Evolutionary conservation across 108 stramenopile genomes (phyloP).

Genomic region (Schizochytrium sp.): DNA sequence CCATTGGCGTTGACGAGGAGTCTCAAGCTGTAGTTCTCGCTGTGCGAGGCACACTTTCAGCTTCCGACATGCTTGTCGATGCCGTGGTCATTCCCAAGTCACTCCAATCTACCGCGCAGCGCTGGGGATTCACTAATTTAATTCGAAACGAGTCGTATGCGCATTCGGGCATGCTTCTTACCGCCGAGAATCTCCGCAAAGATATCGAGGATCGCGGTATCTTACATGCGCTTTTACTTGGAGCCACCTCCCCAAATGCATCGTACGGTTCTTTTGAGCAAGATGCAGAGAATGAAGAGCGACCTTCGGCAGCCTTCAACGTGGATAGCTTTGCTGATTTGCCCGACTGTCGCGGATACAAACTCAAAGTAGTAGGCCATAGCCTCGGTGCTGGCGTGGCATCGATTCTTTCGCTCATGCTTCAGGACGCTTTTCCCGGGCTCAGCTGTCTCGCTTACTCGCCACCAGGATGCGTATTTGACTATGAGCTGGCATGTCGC

Average conservation of each 20-base stretch:
- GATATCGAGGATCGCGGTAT: background rate
- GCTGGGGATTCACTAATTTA: slow-evolving; percentile 24
- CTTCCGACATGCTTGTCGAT: slow-evolving; percentile 45
- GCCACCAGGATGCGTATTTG: slow-evolving; percentile 61
- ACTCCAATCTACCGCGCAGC: slow-evolving; percentile 15
- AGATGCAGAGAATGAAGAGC: background rate
- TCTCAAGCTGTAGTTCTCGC: slow-evolving; percentile 38
- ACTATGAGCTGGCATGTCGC: background rate
- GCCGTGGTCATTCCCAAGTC: slow-evolving; percentile 36
- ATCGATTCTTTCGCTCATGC: slow-evolving; percentile 71
- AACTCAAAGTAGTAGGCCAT: slow-evolving; percentile 77
- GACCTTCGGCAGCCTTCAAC: background rate
- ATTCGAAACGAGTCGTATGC: slow-evolving; percentile 24
- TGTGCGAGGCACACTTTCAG: slow-evolving; percentile 45
- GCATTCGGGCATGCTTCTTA: slow-evolving; percentile 29
- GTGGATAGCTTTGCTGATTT: background rate
- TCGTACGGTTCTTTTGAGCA: background rate
- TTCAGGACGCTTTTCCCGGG: slow-evolving; percentile 57
- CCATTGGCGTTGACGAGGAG: slow-evolving; percentile 37
- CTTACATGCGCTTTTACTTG: background rate
- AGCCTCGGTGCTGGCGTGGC: slow-evolving; percentile 81
- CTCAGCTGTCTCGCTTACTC: slow-evolving; percentile 68
- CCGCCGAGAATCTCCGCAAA: slow-evolving; percentile 33
- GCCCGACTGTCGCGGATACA: slow-evolving; percentile 5
- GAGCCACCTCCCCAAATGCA: background rate